These are phyloP conservation scores for Epichloe coenophiala DNA, from an alignment of 2,329 filamentous ascomycete species.

Conservation along the genomic window DNA sequence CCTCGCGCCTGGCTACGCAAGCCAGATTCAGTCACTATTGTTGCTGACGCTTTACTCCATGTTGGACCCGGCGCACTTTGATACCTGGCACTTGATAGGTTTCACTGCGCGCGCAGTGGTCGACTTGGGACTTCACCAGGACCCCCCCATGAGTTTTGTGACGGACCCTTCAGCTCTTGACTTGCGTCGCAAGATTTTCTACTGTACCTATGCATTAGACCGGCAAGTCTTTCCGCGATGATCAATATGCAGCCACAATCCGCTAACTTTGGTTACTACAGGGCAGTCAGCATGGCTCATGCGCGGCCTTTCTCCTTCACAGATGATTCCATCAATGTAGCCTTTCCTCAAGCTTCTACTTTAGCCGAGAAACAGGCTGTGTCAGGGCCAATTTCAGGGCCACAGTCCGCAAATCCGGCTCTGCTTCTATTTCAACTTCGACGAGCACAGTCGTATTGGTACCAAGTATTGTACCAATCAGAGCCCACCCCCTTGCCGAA, in stretches of 20 bases:
- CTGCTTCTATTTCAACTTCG: slow-evolving; percentile 70
- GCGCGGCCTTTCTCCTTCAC: slow-evolving; percentile 86
- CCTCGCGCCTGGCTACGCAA: slow-evolving; percentile 69
- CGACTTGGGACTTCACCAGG: slow-evolving; percentile 86
- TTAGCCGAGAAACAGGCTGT: slow-evolving; percentile 28
- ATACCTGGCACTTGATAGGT: slow-evolving; percentile 87
- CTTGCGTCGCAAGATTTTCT: slow-evolving; percentile 70
- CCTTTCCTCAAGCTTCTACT: slow-evolving; percentile 47
- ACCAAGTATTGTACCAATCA: slow-evolving; percentile 75
- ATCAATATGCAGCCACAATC: background rate
- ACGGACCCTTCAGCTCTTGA: slow-evolving; percentile 60
- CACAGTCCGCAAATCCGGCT: slow-evolving; percentile 51
- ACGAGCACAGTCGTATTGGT: slow-evolving; percentile 77
- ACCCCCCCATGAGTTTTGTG: slow-evolving; percentile 59
- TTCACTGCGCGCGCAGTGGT: slow-evolving; percentile 78
- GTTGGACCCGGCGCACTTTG: slow-evolving; percentile 80
- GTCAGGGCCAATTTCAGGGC: slow-evolving; percentile 29
- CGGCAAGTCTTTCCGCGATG: slow-evolving; percentile 36
- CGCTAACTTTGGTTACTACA: slow-evolving; percentile 21
- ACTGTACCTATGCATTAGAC: slow-evolving; percentile 82
- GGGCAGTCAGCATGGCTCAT: slow-evolving; percentile 78
- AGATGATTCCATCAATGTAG: slow-evolving; percentile 73
- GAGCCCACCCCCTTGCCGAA: slow-evolving; percentile 57
- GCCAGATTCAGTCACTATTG: slow-evolving; percentile 76
- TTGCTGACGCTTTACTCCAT: slow-evolving; percentile 82